Base-by-base conservation (phyloP, 805 yeast genomes). In the Schizosaccharomyces osmophilus region DNA sequence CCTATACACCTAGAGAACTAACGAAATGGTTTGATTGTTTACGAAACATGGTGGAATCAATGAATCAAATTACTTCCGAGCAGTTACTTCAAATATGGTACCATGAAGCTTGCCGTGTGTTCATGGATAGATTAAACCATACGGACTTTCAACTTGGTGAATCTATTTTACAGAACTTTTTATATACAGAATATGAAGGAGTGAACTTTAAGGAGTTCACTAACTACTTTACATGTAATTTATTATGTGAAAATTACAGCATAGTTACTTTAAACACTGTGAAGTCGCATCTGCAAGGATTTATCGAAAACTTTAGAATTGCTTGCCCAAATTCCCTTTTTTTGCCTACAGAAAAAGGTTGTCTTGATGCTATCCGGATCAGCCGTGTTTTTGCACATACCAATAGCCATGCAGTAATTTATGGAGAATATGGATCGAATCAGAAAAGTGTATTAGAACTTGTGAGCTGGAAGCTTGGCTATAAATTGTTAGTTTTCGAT, bases 381-480 rank as follows among this genome's bases (percentile, higher is more conserved):
- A 95, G 89, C 67, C 73, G 97, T 62, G 90, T 87, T 0, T 69
- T 90, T 59, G 77, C 82, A 61, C 95, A 87, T 67, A 82, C 83
- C 0, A 97, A 89, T 67, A 97, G 97, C 0, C 97, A 90, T 70
- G 70, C 86, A 75, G 85, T 90, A 64, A 69, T 90, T 48, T 84
- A 86, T 24, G 97, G 97, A 0, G 80, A 86, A 0, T 78, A 87
- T 61, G 79, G 94, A 0, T 80, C 88, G 65, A 97, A 97, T 0
- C 86, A 85, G 69, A 78, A 87, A 0, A 82, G 89, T 0, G 67
- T 88, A 61, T 75, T 85, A 0, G 79, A 81, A 64, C 90, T 90
- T 75, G 95, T 86, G 4, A 81, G 95, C 0, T 90, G 97, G 97
- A 79, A 88, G 72, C 85, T 85, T 69, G 96, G 95, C 0, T 68